These are phyloP conservation scores for Periconia digitata DNA, from an alignment of 2,329 filamentous ascomycete genomes.

Conservation along the genomic window DNA sequence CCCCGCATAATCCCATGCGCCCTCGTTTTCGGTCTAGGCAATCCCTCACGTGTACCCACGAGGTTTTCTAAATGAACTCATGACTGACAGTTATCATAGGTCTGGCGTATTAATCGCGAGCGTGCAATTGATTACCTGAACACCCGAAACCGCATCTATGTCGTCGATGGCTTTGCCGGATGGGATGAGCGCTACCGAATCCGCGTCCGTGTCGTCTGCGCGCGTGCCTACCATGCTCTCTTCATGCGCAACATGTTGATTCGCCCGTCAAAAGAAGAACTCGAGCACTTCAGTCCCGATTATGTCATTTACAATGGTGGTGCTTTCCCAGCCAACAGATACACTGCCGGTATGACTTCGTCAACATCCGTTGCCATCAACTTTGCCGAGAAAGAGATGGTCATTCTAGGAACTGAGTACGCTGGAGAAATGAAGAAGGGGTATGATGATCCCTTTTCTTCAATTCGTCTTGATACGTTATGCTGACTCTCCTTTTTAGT, in stretches of 20 bases:
- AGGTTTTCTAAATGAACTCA: constrained; percentile 13
- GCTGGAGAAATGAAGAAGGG: constrained; percentile 58
- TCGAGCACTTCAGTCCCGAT: constrained; percentile 97
- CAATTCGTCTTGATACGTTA: constrained; percentile 3
- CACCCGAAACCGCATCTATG: constrained; percentile 98
- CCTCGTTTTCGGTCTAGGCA: constrained; percentile 8
- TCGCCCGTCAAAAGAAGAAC: constrained; percentile 84
- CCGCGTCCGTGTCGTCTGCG: constrained; percentile 95
- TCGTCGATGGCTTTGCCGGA: constrained; percentile 94
- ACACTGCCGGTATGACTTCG: constrained; percentile 97
- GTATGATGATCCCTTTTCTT: background rate
- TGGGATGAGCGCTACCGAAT: constrained; percentile 99
- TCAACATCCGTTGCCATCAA: constrained; percentile 98
- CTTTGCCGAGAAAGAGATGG: constrained; percentile 99
- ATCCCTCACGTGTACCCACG: constrained; percentile 20
- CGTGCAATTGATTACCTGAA: constrained; percentile 99
- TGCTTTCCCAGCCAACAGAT: constrained; percentile 97
- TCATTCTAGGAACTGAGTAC: constrained; percentile 98
- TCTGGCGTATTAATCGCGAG: constrained; percentile 99
- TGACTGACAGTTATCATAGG: constrained; percentile 57
- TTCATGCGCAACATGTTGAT: constrained; percentile 99
- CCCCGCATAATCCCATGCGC: constrained; percentile 32
- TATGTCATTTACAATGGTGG: constrained; percentile 99
- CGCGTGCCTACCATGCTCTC: constrained; percentile 97
- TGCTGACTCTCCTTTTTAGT: constrained; percentile 39